Evolutionary conservation across 1,284 basidiomycete genomes (phyloP), one percentile per base, ranked within the genome.

Genomic region (Naganishia cerealis): DNA sequence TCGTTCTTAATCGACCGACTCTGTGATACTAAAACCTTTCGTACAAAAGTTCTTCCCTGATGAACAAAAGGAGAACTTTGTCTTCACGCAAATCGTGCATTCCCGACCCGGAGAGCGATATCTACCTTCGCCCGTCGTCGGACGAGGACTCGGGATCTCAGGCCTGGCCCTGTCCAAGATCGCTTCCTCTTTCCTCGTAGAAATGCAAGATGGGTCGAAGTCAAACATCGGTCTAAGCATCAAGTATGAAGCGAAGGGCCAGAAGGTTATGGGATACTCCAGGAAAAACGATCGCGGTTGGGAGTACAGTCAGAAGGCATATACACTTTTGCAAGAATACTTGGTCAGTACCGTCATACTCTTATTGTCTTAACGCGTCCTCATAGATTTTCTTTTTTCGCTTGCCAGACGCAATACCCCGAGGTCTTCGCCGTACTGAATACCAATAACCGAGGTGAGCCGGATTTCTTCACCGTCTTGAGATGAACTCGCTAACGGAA

Each of bases 241-340:
- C 74, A 99, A 99, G 80, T 99, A 98, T 71, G 96, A 99, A 78
- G 91, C 88, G 26, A 97, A 96, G 81, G 86, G 88, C n/a, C 81
- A 94, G 75, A 99, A 99, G 81, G 96, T 99, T 1, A 85, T 98
- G 43, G 92, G 92, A 69, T 98, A 96, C 79, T 90, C 94, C 33
- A 86, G 88, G 72, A 95, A 96, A 81, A 86, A 88, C 38, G 88
- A 88, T 18, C 83, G 87, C 18, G 86, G 87, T 53, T 99, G 96
- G 96, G 95, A 99, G 79, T 99, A 90, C 77, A 96, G 92, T 72
- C 87, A 93, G 72, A 90, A 89, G 77, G 88, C 94, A 0, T 82
- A 94, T 43, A 84, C 89, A 48, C 84, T 98, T 7, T 86, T 99
- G 66, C 83, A 82, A 57, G 88, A 92, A 69, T 98, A 98, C 82